These are phyloP conservation scores for Ceratocystis albifundus DNA, from an alignment of 2,329 filamentous ascomycete genomes.

Conservation along the genomic window DNA sequence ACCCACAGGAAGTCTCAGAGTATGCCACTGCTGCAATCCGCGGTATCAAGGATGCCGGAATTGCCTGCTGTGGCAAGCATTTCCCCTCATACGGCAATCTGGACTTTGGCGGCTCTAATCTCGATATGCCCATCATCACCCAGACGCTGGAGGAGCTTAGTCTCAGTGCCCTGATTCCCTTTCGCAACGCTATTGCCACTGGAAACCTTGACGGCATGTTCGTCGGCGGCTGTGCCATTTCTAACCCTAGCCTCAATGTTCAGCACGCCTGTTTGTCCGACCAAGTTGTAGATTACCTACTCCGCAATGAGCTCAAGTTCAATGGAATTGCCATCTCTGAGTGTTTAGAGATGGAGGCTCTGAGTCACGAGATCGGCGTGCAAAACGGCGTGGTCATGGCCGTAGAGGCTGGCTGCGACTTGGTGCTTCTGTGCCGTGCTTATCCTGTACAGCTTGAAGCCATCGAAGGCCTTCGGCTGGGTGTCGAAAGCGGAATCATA, in stretches of 20 bases:
- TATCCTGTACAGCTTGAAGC: conserved; percentile 85
- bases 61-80: conserved; percentile 87
- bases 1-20: conserved; percentile 87
- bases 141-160: conserved; percentile 88
- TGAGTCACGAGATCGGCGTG: conserved; percentile 93
- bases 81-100: conserved; percentile 94
- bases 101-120: conserved; percentile 79
- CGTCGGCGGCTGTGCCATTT: conserved; percentile 86
- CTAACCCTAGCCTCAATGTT: conserved; percentile 81
- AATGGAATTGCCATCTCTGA: conserved; percentile 89
- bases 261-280: conserved; percentile 91
- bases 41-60: conserved; percentile 81
- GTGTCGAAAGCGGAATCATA: conserved; percentile 83
- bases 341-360: conserved; percentile 90
- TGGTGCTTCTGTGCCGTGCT: conserved; percentile 77
- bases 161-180: conserved; percentile 81
- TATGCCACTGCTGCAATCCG: conserved; percentile 85
- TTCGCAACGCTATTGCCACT: conserved; percentile 75
- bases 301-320: conserved; percentile 82
- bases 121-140: conserved; percentile 90
- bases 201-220: conserved; percentile 85
- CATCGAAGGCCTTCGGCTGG: conserved; percentile 77
- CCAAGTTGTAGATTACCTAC: conserved; percentile 79
- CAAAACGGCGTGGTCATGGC: conserved; percentile 96
- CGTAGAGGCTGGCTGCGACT: conserved; percentile 87